Evolutionary conservation across 2,329 filamentous ascomycete species (phyloP), one percentile per base, ranked within the genome.

Genomic region (Xylaria sp.): DNA sequence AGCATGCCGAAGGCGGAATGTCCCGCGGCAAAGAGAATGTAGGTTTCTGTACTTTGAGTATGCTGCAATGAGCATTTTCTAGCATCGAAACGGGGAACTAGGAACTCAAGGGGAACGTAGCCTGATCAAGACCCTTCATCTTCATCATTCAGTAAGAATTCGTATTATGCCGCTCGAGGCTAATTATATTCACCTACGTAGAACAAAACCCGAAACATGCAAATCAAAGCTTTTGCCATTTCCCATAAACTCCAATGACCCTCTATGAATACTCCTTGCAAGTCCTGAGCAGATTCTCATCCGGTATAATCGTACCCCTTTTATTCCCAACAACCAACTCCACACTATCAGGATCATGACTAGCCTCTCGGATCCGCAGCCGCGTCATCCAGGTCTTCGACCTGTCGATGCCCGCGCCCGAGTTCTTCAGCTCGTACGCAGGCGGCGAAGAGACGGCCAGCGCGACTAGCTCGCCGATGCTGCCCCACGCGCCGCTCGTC

Each of bases 301-400:
- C n/a, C 9, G 67, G 63, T 20, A 66, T 37, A 25, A 66, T 8
- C 6, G 46, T 60, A 7, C 63, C 63, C 1, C 25, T 44, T 2
- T 55, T 23, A 6, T 3, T 60, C 8, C 63, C 63, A 13, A 66
- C 58, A 4, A 69, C 52, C 1, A 66, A 25, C 34, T 66, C 63
- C 8, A 63, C 39, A 5, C 25, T 13, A 1, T 66, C 58, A 5
- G 46, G 46, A 9, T 63, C 37, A 1, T 13, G 10, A 10, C 48
- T 18, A 3, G 6, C 46, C 56, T 70, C 68, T 10, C 68, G 54
- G 13, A 70, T 20, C 1, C 68, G 59, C 23, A 70, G 23, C 12
- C 2, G 7, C 54, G 64, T 70, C 59, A 67, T 67, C 59, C 64
- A 67, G 0, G 68, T 67, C 23, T 8, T 32, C 0, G 68, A 60